Conservation (phyloP, 352 stramenopile genomes). For the Phytophthora palmivora region DNA sequence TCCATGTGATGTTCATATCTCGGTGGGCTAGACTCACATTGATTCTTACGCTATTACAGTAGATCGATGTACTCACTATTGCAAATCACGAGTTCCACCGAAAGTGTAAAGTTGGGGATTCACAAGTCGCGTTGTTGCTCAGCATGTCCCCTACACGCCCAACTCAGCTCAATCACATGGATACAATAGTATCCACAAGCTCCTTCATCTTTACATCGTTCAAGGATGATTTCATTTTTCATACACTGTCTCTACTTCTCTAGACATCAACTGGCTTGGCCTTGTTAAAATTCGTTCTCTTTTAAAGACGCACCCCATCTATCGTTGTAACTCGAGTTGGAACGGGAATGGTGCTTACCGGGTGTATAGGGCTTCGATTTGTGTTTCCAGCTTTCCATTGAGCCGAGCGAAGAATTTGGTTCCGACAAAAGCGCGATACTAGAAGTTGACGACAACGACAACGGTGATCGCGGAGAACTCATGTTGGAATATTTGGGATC, state of each 20-base stretch:
- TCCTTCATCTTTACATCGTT: slow-evolving; percentile 12
- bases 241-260: slow-evolving; percentile 34
- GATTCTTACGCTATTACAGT: background rate
- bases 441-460: slow-evolving; percentile 50
- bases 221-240: slow-evolving; percentile 12
- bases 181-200: background rate
- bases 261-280: slow-evolving; percentile 6
- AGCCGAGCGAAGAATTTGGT: slow-evolving; percentile 37
- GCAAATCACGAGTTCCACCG: slow-evolving; percentile 27
- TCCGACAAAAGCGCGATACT: slow-evolving; percentile 74
- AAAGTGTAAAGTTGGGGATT: slow-evolving; percentile 21
- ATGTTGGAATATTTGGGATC: slow-evolving; percentile 47
- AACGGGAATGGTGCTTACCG: slow-evolving; percentile 20
- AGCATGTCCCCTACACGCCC: slow-evolving; percentile 5
- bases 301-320: slow-evolving; percentile 46
- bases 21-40: slow-evolving; percentile 5
- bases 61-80: background rate
- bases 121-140: slow-evolving; percentile 15
- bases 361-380: slow-evolving; percentile 32
- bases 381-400: slow-evolving; percentile 35
- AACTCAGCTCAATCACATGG: background rate
- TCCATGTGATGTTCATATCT: slow-evolving; percentile 3
- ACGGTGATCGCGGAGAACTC: slow-evolving; percentile 61
- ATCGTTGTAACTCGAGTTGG: slow-evolving; percentile 29
- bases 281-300: slow-evolving; percentile 36